Percentiles rank a stretch among this genome's conserved stretches.
Conservation (phyloP, 2,329 filamentous ascomycete genomes). For the Drechslerella coelobrocha region DNA sequence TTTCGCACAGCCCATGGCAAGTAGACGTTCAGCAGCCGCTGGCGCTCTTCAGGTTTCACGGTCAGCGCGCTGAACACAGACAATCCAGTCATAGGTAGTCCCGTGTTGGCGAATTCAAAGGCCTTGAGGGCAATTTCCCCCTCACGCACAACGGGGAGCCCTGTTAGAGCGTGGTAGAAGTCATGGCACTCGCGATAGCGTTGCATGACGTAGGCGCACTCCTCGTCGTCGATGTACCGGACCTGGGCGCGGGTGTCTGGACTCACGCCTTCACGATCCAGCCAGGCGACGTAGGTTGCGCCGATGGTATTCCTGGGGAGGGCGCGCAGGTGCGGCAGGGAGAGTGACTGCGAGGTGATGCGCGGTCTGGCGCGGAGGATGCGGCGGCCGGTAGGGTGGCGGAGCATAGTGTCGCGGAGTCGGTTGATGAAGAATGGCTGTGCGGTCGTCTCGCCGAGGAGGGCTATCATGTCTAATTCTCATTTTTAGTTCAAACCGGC, state of each 20-base stretch:
- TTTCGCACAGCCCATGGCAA: constrained; percentile 90
- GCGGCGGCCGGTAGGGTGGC: constrained; percentile 79
- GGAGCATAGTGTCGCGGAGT: constrained; percentile 90
- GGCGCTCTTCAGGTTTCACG: constrained; percentile 69
- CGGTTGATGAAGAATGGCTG: constrained; percentile 94
- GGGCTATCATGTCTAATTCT: constrained; percentile 80
- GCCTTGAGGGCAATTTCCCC: constrained; percentile 97
- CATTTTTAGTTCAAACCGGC: not conserved
- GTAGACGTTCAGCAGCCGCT: constrained; percentile 75
- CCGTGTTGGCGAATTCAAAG: constrained; percentile 94
- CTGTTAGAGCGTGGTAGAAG: constrained; percentile 94
- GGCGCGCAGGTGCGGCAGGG: constrained; percentile 72
- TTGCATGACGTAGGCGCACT: constrained; percentile 98
- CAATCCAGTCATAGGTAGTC: constrained; percentile 92
- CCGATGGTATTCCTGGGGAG: constrained; percentile 79
- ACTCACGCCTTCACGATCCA: constrained; percentile 91
- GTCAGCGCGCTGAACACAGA: constrained; percentile 75
- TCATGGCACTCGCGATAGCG: constrained; percentile 96
- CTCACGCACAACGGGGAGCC: constrained; percentile 88
- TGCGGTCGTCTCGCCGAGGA: constrained; percentile 91
- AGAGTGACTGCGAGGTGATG: constrained; percentile 74
- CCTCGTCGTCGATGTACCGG: constrained; percentile 89
- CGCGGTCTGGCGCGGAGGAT: constrained; percentile 90
- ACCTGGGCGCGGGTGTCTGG: constrained; percentile 85
- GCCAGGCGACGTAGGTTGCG: constrained; percentile 81